These are phyloP conservation scores for Laguncularia racemosa DNA, from an alignment of 345 rosid species.

Conservation along the genomic window DNA sequence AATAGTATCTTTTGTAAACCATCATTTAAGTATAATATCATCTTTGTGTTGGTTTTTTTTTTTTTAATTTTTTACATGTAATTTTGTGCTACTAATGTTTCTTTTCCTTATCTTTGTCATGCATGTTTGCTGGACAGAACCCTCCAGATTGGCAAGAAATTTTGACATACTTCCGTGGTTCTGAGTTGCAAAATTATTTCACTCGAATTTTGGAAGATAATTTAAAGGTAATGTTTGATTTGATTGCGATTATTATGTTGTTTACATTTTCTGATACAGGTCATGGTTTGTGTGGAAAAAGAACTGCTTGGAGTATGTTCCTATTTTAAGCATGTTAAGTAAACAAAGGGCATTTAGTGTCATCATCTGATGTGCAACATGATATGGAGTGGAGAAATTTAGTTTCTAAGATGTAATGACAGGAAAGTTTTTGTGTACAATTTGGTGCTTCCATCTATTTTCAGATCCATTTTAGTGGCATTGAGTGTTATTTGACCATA, in stretches of 20 bases:
- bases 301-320: too few relatives aligned
- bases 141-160: conserved; percentile 99
- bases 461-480: too few relatives aligned
- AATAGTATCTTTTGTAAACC: conserved; percentile 1
- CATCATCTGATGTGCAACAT: too few relatives aligned
- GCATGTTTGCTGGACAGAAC: conserved; percentile 37
- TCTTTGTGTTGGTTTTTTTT: too few relatives aligned
- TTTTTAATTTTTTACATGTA: background rate
- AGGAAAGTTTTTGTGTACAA: too few relatives aligned
- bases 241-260: background rate
- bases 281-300: background rate
- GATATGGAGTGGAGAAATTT: too few relatives aligned
- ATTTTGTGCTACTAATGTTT: conserved; percentile 7
- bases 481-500: background rate
- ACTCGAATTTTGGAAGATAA: conserved; percentile 94
- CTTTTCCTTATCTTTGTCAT: conserved; percentile 3
- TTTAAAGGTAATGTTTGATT: conserved; percentile 53
- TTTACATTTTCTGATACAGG: background rate
- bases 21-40: too few relatives aligned
- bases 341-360: too few relatives aligned
- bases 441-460: too few relatives aligned
- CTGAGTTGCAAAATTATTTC: conserved; percentile 94
- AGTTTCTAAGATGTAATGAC: too few relatives aligned
- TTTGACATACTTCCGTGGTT: conserved; percentile 91
- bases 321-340: too few relatives aligned